These are phyloP conservation scores for Paramecium tetraurelia DNA, from an alignment of 73 alveolate species.

Conservation along the genomic window DNA sequence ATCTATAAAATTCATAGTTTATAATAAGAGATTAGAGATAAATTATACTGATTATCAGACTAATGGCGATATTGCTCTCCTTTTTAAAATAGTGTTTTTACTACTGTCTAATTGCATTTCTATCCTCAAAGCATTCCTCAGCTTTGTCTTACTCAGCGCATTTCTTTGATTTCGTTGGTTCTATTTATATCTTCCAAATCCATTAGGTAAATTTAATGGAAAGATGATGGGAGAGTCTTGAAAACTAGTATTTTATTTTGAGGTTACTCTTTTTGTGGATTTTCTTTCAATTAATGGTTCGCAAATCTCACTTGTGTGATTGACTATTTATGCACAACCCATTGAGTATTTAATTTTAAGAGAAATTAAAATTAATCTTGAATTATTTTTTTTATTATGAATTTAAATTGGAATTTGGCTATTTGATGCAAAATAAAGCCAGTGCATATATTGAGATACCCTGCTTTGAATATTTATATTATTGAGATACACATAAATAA, in stretches of 20 bases:
- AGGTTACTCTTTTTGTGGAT: neutral
- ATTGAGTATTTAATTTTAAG: neutral
- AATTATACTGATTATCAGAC: neutral
- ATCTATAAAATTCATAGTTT: neutral
- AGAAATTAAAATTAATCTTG: neutral
- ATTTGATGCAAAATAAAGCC: neutral
- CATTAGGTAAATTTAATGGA: neutral
- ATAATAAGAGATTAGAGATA: neutral
- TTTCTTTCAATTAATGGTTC: neutral
- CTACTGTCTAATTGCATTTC: neutral
- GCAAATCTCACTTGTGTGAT: neutral
- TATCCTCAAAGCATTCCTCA: neutral
- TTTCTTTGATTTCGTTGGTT: neutral
- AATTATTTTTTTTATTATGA: neutral
- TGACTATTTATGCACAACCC: neutral
- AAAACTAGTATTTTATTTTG: neutral
- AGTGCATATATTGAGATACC: neutral
- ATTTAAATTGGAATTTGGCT: neutral
- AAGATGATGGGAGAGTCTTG: neutral
- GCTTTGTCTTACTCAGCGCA: neutral
- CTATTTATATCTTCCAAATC: neutral
- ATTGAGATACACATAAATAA: neutral
- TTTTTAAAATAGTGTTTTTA: neutral
- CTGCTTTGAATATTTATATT: no score
- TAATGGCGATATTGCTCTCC: neutral